Conservation (phyloP, 2,329 filamentous ascomycete species). For the Xylariaceae sp. region DNA sequence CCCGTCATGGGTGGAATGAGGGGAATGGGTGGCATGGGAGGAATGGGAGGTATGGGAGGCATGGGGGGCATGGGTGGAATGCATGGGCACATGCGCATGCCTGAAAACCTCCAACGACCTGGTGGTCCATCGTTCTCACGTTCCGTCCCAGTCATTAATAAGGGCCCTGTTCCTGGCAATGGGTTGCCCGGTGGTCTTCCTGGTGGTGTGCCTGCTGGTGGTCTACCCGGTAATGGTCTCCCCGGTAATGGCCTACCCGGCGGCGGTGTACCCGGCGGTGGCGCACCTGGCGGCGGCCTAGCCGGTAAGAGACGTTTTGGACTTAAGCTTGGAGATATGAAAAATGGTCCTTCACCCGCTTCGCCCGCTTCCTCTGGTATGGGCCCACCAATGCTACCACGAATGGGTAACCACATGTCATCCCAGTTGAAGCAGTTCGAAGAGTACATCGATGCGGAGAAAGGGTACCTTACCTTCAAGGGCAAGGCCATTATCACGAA, state of each 20-base stretch:
- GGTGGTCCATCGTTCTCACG: constrained; percentile 45
- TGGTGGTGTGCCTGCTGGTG: constrained; percentile 18
- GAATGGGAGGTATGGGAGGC: too few relatives aligned
- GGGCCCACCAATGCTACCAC: constrained; percentile 31
- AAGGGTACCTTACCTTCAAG: constrained; percentile 86
- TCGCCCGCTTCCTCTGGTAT: constrained; percentile 35
- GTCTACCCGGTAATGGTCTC: constrained; percentile 52
- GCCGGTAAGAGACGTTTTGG: constrained; percentile 59
- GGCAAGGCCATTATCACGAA: constrained; percentile 87
- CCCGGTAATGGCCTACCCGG: too few relatives aligned
- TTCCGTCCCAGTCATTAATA: constrained; percentile 44
- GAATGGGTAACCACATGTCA: constrained; percentile 34
- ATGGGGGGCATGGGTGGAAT: constrained; percentile 27
- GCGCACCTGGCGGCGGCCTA: constrained; percentile 36
- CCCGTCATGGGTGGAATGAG: constrained; percentile 30
- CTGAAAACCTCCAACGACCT: constrained; percentile 40
- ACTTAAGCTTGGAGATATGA: constrained; percentile 56
- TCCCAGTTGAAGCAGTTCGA: constrained; percentile 57
- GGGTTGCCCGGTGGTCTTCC: constrained; percentile 48
- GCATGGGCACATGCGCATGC: constrained; percentile 43
- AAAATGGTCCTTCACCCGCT: constrained; percentile 35
- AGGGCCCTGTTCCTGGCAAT: constrained; percentile 17
- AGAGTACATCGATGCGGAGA: constrained; percentile 85
- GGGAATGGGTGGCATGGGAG: too few relatives aligned
- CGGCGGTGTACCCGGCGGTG: constrained; percentile 18